Evolutionary conservation across 2,329 filamentous ascomycete genomes (phyloP), one percentile per base, ranked within the genome.

Genomic region (Cercospora sp.): DNA sequence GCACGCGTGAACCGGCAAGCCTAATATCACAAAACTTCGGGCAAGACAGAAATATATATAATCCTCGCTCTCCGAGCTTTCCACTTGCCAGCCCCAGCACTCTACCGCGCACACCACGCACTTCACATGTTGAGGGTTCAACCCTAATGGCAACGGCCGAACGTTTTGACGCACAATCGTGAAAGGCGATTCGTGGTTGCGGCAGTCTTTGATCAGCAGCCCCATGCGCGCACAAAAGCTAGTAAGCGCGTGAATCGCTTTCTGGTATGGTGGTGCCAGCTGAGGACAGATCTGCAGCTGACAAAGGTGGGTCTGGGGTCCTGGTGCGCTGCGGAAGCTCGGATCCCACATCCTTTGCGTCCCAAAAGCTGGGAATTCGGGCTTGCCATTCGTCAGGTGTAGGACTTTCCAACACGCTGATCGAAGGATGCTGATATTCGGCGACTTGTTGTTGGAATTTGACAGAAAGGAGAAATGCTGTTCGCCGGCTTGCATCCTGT

Each of bases 351-450:
- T 55, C 48, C 48, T 55, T 28, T 28, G 48, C 8, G 12, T 55
- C 48, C 48, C 23, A 55, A 30, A 55, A 28, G 48, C 23, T 55
- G 23, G 13, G 26, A 55, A 9, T 2, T 26, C 48, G 13, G 18
- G 18, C 48, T 13, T 30, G 5, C 28, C 48, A 55, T 55, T 55
- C 48, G 48, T 55, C 23, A 55, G 48, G 23, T 55, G 48, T 55
- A 53, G 48, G 48, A 55, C 48, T 55, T 55, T 26, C 48, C 48
- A 55, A 55, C 48, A 55, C 20, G 48, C 48, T 30, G 48, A 55
- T 55, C 48, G 12, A 13, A 55, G 48, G 48, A 55, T 55, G 20
- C 48, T 55, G 48, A 55, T 26, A 30, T 55, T 55, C 48, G 48
- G 48, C 48, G 48, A 55, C 48, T 55, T 26, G 48, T 8, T 53